Conservation (phyloP, 2,329 filamentous ascomycete genomes). For the Trichophyton schoenleinii region DNA sequence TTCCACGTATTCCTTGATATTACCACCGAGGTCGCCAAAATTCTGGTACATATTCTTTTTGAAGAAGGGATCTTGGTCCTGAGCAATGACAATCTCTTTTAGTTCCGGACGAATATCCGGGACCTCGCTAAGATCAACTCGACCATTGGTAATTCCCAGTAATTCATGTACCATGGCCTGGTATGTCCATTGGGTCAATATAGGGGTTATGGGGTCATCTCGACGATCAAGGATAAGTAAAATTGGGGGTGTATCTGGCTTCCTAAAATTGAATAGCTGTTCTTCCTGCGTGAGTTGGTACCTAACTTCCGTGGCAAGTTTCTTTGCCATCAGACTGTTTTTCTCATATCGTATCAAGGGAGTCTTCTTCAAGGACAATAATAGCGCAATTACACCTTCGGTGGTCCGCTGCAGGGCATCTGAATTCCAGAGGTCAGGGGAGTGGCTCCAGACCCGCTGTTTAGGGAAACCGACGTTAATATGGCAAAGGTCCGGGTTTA, state of each 20-base stretch:
- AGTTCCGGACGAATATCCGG: conserved; percentile 76
- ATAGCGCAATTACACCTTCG: conserved; percentile 70
- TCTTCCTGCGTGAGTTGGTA: conserved; percentile 94
- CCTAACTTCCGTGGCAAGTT: conserved; percentile 80
- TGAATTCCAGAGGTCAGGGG: conserved; percentile 77
- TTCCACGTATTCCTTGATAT: conserved; percentile 97
- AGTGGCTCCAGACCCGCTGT: conserved; percentile 67
- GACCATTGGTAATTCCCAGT: conserved; percentile 85
- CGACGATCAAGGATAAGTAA: conserved; percentile 79
- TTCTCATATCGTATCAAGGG: conserved; percentile 87
- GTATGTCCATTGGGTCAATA: conserved; percentile 97
- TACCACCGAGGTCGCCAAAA: conserved; percentile 87
- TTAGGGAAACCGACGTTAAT: conserved; percentile 60
- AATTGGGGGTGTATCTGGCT: conserved; percentile 87
- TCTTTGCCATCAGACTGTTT: conserved; percentile 80
- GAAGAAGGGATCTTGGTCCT: conserved; percentile 97
- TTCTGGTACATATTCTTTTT: conserved; percentile 99
- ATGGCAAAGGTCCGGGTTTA: conserved; percentile 88
- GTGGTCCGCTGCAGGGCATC: conserved; percentile 76
- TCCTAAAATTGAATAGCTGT: conserved; percentile 89
- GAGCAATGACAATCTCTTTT: conserved; percentile 86
- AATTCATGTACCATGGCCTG: conserved; percentile 99
- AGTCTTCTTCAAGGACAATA: conserved; percentile 90
- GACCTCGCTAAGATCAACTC: conserved; percentile 74
- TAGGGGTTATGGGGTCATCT: conserved; percentile 86